Evolutionary conservation across 345 rosid genomes (phyloP).

Genomic region (Eucalyptus tenuipes): DNA sequence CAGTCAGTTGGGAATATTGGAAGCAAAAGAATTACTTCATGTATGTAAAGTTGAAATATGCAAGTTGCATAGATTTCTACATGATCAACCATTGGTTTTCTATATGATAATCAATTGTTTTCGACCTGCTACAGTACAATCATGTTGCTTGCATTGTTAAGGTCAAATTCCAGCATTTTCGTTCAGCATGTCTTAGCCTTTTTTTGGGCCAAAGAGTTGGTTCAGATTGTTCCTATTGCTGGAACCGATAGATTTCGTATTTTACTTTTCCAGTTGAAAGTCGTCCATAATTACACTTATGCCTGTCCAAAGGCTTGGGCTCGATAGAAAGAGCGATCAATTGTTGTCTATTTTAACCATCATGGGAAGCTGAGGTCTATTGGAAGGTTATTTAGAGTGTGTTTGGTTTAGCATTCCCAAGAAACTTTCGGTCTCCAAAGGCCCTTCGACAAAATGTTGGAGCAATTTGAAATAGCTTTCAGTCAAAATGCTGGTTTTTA

Average conservation of each 20-base stretch:
- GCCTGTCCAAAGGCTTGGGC: background rate
- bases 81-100: background rate
- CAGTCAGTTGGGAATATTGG: background rate
- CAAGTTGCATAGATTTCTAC: background rate
- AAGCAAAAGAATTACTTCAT: background rate
- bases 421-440: too few relatives aligned
- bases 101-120: background rate
- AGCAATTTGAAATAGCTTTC: too few relatives aligned
- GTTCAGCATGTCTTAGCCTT: background rate
- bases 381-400: background rate
- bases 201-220: background rate
- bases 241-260: background rate
- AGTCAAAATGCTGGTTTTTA: too few relatives aligned
- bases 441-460: too few relatives aligned
- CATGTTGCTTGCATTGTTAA: background rate
- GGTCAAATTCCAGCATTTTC: background rate
- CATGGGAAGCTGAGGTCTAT: background rate
- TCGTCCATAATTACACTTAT: background rate
- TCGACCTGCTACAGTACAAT: background rate
- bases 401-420: too few relatives aligned
- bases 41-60: background rate
- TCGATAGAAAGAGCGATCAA: background rate
- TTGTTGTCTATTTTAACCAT: background rate
- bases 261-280: background rate
- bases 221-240: background rate